Conservation (phyloP, 2,329 filamentous ascomycete species). For the Trichoderma polysporum region DNA sequence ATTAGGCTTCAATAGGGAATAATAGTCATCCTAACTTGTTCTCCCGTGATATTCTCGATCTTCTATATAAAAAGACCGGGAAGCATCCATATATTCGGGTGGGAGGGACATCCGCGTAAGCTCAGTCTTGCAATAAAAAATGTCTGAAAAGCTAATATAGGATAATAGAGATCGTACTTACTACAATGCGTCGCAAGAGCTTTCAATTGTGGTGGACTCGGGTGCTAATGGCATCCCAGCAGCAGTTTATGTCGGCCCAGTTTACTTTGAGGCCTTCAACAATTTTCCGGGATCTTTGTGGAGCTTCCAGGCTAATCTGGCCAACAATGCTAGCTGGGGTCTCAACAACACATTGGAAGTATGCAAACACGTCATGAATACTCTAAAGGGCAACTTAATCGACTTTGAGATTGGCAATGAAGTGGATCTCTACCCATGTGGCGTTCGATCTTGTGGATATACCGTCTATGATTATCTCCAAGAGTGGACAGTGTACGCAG, state of each 20-base stretch:
- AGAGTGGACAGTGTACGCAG: neutral
- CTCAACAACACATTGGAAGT: slow-evolving; percentile 7
- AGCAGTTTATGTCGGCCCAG: neutral
- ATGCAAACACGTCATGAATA: neutral
- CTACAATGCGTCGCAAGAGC: neutral
- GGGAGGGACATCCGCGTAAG: slow-evolving; percentile 6
- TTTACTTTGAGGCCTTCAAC: slow-evolving; percentile 4
- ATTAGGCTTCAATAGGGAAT: neutral
- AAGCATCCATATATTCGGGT: slow-evolving; percentile 3
- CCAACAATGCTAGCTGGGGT: slow-evolving; percentile 9
- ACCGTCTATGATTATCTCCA: neutral
- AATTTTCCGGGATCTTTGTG: neutral
- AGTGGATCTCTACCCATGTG: slow-evolving; percentile 8
- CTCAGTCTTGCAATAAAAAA: too few species aligned
- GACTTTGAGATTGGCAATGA: slow-evolving; percentile 9
- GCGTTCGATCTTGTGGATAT: neutral
- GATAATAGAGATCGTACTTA: neutral
- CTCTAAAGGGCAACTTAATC: neutral
- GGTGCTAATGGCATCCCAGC: slow-evolving; percentile 7
- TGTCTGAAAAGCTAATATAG: neutral
- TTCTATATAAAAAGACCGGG: slow-evolving; percentile 2
- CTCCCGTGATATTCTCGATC: slow-evolving; percentile 5
- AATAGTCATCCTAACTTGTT: slow-evolving; percentile 3
- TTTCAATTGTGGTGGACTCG: neutral
- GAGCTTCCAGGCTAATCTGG: slow-evolving; percentile 6